These are phyloP conservation scores for Stylonectria norvegica DNA, from an alignment of 2,329 filamentous ascomycete genomes.

Conservation along the genomic window DNA sequence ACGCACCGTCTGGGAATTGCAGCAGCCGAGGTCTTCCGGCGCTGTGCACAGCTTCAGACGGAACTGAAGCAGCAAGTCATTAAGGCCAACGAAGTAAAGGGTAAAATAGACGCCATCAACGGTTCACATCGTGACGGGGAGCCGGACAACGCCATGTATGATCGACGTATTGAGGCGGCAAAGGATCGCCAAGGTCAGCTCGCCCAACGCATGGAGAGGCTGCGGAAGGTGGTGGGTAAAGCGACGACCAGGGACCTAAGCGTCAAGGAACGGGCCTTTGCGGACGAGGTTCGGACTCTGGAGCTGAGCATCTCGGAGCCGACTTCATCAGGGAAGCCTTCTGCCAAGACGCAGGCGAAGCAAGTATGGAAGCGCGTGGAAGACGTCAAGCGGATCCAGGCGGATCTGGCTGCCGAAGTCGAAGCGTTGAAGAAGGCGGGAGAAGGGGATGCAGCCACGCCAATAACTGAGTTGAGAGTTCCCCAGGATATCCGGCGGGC, in stretches of 20 bases:
- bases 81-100: slow-evolving; percentile 62
- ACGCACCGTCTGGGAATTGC: slow-evolving; percentile 66
- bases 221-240: slow-evolving; percentile 46
- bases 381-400: slow-evolving; percentile 51
- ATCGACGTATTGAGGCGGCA: slow-evolving; percentile 54
- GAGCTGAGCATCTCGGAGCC: slow-evolving; percentile 47
- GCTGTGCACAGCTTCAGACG: slow-evolving; percentile 63
- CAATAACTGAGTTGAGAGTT: slow-evolving; percentile 46
- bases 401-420: slow-evolving; percentile 51
- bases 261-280: slow-evolving; percentile 44
- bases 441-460: slow-evolving; percentile 27
- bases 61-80: slow-evolving; percentile 66
- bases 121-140: slow-evolving; percentile 47
- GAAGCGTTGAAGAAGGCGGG: slow-evolving; percentile 39
- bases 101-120: slow-evolving; percentile 61
- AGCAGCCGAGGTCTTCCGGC: slow-evolving; percentile 69
- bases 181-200: slow-evolving; percentile 56
- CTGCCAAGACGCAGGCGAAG: slow-evolving; percentile 40
- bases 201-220: slow-evolving; percentile 55
- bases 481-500: slow-evolving; percentile 58
- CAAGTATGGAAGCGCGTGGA: slow-evolving; percentile 56
- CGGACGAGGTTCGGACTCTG: slow-evolving; percentile 50
- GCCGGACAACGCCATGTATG: slow-evolving; percentile 54
- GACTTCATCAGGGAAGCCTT: slow-evolving; percentile 26
- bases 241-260: slow-evolving; percentile 41